Conservation (phyloP, 1,139 yeast species). For the Yarrowia galli region DNA sequence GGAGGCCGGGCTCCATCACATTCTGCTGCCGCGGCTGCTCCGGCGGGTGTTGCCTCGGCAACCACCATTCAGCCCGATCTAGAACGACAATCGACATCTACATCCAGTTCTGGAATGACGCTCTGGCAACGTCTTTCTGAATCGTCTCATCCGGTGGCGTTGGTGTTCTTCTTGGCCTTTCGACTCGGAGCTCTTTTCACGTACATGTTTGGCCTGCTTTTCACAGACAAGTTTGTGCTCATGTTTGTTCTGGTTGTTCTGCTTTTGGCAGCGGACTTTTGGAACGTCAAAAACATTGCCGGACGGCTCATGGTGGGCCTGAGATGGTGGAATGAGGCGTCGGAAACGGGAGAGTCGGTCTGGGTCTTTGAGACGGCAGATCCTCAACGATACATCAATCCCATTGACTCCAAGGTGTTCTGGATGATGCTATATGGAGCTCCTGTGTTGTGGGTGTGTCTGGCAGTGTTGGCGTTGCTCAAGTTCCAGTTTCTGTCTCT, state of each 20-base stretch:
- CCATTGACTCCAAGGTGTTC: slow-evolving; percentile 87
- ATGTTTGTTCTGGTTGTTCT: slow-evolving; percentile 80
- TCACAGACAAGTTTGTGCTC: slow-evolving; percentile 70
- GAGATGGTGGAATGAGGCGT: slow-evolving; percentile 86
- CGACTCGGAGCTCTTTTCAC: slow-evolving; percentile 67
- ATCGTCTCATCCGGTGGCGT: slow-evolving; percentile 85
- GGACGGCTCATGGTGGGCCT: slow-evolving; percentile 91
- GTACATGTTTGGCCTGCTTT: slow-evolving; percentile 73
- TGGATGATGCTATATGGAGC: slow-evolving; percentile 81
- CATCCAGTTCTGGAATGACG: slow-evolving; percentile 39
- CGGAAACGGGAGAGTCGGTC: slow-evolving; percentile 66
- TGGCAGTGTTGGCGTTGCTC: slow-evolving; percentile 78
- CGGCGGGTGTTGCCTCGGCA: neutral
- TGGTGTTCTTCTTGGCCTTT: slow-evolving; percentile 67
- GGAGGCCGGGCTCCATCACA: slow-evolving; percentile 11
- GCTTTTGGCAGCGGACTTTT: slow-evolving; percentile 85
- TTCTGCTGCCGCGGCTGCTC: neutral
- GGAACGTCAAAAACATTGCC: slow-evolving; percentile 90
- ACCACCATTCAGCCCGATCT: slow-evolving; percentile 27
- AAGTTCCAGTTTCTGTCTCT: slow-evolving; percentile 80
- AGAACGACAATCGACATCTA: slow-evolving; percentile 5
- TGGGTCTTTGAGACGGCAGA: slow-evolving; percentile 93
- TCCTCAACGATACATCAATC: slow-evolving; percentile 81
- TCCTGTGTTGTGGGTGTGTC: slow-evolving; percentile 75
- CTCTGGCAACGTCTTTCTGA: slow-evolving; percentile 57